Percentiles rank a stretch among this genome's conserved stretches.
phyloP scores from a whole-genome alignment of 192 early-diverging fungal genomes.

The Thoreauomyces humboldtii region DNA sequence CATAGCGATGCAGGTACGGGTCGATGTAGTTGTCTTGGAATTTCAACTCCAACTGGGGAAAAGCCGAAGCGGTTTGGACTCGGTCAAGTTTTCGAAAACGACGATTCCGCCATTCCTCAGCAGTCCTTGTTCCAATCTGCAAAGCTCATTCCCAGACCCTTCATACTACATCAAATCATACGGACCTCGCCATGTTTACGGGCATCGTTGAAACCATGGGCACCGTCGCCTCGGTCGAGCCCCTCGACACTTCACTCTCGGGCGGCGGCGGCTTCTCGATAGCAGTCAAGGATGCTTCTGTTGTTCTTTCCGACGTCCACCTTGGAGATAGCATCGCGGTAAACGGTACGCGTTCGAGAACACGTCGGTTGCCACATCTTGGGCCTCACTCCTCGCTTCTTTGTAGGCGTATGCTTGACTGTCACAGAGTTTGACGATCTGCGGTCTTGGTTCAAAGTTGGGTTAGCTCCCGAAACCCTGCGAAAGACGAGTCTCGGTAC shows the following conservation, averaged over 20 bases:
- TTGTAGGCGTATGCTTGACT: conserved; percentile 85
- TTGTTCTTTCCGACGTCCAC: conserved; percentile 79
- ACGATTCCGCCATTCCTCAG: no score
- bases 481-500: conserved; percentile 88
- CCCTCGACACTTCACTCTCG: conserved; percentile 68
- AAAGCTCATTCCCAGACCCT: no score
- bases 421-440: conserved; percentile 86
- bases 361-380: neutral
- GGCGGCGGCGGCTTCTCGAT: conserved; percentile 89
- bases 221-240: conserved; percentile 60
- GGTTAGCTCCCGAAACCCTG: conserved; percentile 89
- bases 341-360: conserved; percentile 61
- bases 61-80: no score
- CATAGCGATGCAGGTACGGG: no score
- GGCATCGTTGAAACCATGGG: conserved; percentile 96
- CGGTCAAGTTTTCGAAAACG: no score
- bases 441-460: conserved; percentile 76
- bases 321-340: conserved; percentile 92
- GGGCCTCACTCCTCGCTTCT: neutral
- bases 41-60: no score
- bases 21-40: no score
- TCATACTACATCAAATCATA: no score
- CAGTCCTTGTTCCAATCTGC: no score
- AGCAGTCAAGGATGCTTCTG: conserved; percentile 65
- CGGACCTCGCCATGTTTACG: conserved; percentile 99